Base-by-base conservation (phyloP, 345 rosid genomes). In the Pistacia vera region DNA sequence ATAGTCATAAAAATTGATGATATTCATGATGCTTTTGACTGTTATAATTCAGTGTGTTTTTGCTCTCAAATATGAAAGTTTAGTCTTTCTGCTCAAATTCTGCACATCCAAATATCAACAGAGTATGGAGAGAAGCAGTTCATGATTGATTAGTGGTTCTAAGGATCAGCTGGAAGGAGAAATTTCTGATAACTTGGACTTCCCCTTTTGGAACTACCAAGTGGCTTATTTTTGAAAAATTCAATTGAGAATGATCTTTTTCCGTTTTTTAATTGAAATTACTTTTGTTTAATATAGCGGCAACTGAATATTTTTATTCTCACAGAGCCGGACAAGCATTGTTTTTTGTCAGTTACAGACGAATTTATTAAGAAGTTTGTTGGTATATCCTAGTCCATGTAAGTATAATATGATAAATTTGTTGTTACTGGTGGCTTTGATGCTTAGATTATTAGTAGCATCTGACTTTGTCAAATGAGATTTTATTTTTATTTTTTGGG, bases 241-340 rank as follows among this genome's bases (percentile, higher is more conserved):
- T 33, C 72, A 54, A 25, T 28, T 41, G 63, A 28, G 57, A 57
- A 73, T 69, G 69, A 52, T 63, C 1, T 52, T 77, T 66, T 63
- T 20, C 46, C n/a, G 8, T 63, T 48, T 49, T 68, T 44, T 28
- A 61, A 18, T 33, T 59, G 18, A 8, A 71, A 63, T 76, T 71
- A 49, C 41, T 68, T 70, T 81, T 77, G 80, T 68, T 82, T 65
- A 68, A 73, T 59, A 46, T 76, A 78, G 63, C 82, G 61, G 83
- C 84, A 78, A 57, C 67, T 76, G 77, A 70, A 66, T 75, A 58
- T 17, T 6, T 69, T 77, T 79, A 11, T 72, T 66, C n/a, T 67
- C 59, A 57, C 77, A 62, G 75, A 75, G 72, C 82, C 73, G 72
- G 56, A 70, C 73, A 48, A 74, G 46, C 64, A 28, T 60, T 38